These are phyloP conservation scores for Verticillium alfalfae DNA, from an alignment of 2,329 filamentous ascomycete genomes.

Conservation along the genomic window DNA sequence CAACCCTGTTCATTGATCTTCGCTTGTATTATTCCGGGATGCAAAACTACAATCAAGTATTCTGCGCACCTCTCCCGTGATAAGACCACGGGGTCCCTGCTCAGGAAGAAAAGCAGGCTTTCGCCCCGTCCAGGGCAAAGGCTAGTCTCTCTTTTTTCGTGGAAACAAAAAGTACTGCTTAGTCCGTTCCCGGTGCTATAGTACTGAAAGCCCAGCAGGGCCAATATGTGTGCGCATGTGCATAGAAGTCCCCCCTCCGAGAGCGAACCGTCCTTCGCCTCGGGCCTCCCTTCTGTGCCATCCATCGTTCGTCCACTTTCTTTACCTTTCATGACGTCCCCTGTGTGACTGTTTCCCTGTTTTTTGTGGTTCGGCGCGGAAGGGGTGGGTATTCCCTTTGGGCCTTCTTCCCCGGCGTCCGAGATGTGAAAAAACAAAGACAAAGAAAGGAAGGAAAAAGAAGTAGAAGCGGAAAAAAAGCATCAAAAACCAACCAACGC, in stretches of 20 bases:
- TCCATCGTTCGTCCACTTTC: background rate
- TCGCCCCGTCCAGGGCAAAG: background rate
- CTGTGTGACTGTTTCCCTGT: background rate
- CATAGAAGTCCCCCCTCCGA: background rate
- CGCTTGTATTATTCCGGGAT: background rate
- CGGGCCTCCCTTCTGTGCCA: background rate
- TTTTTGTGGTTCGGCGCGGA: background rate
- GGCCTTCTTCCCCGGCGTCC: background rate
- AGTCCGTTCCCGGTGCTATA: background rate
- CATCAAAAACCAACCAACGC: conserved; percentile 1
- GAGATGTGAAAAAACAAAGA: background rate
- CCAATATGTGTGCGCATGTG: background rate
- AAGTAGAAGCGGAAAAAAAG: background rate
- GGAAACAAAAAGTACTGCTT: background rate
- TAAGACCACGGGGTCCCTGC: background rate
- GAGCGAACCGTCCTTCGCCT: background rate
- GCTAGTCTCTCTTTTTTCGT: background rate
- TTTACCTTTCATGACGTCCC: background rate
- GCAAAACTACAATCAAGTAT: background rate
- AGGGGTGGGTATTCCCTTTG: background rate
- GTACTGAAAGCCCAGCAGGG: background rate
- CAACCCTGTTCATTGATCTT: background rate
- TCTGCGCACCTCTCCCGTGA: background rate
- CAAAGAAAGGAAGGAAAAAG: background rate
- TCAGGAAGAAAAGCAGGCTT: background rate